phyloP scores from a whole-genome alignment of 192 early-diverging fungal genomes.

The Coemansia sp. region DNA sequence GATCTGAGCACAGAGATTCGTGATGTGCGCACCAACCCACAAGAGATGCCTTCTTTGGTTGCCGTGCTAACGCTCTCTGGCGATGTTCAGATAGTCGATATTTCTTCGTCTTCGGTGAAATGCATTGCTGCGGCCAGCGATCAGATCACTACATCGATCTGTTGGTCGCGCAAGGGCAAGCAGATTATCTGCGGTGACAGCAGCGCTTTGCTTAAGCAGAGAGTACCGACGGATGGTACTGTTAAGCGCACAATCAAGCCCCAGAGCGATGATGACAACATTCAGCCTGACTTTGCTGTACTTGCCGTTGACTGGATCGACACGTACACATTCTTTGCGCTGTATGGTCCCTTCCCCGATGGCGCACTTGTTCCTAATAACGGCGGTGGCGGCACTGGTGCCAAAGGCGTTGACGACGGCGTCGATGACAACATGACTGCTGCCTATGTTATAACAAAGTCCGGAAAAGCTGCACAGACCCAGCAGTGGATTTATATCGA shows the following conservation, averaged over 20 bases:
- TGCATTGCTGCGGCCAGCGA: constrained; percentile 26
- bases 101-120: constrained; percentile 18
- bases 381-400: constrained; percentile 35
- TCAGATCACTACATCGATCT: constrained; percentile 54
- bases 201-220: constrained; percentile 60
- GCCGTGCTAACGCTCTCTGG: constrained; percentile 56
- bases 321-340: constrained; percentile 61
- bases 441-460: constrained; percentile 61
- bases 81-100: constrained; percentile 43
- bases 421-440: constrained; percentile 44
- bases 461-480: constrained; percentile 29
- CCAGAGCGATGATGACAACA: constrained; percentile 39
- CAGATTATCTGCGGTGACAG: constrained; percentile 75
- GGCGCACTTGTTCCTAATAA: constrained; percentile 17
- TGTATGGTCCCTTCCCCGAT: constrained; percentile 57
- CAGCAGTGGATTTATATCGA: constrained; percentile 54
- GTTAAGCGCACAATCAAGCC: constrained; percentile 55
- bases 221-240: constrained; percentile 58
- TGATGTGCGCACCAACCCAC: constrained; percentile 66
- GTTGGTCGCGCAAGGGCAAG: constrained; percentile 89
- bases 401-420: constrained; percentile 19
- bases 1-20: constrained; percentile 49
- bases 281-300: constrained; percentile 48
- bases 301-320: constrained; percentile 75
- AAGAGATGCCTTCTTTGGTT: constrained; percentile 40